phyloP scores from a whole-genome alignment of 805 yeast genomes.

The Cyberlindnera mrakii region DNA sequence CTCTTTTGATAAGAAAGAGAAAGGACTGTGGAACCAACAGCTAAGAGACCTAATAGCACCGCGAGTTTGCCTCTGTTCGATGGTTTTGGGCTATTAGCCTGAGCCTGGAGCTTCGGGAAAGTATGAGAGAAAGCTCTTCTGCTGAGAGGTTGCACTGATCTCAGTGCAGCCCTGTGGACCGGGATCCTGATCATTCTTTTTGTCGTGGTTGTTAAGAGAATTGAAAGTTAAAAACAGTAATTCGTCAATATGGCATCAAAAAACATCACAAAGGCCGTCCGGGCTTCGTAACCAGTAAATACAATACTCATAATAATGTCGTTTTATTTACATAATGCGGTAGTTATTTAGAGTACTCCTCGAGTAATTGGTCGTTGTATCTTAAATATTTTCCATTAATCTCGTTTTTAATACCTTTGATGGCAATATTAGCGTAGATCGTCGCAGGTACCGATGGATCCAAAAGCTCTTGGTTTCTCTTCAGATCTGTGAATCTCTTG shows the following conservation, averaged over 20 bases:
- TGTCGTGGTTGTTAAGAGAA: too few species aligned
- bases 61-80: slow-evolving; percentile 26
- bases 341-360: slow-evolving; percentile 3
- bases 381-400: slow-evolving; percentile 67
- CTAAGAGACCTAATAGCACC: slow-evolving; percentile 37
- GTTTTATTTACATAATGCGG: not conserved
- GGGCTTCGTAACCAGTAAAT: too few species aligned
- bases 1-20: slow-evolving; percentile 38
- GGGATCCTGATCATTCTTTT: too few species aligned
- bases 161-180: too few species aligned
- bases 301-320: too few species aligned
- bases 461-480: slow-evolving; percentile 49
- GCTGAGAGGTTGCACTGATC: too few species aligned
- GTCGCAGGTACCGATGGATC: slow-evolving; percentile 69
- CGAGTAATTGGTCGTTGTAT: slow-evolving; percentile 39
- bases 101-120: too few species aligned
- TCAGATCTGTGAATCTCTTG: slow-evolving; percentile 58
- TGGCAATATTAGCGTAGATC: slow-evolving; percentile 60
- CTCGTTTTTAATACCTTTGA: slow-evolving; percentile 47
- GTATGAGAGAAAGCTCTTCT: too few species aligned
- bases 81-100: not conserved
- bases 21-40: slow-evolving; percentile 42
- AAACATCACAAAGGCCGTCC: too few species aligned
- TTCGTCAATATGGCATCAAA: too few species aligned
- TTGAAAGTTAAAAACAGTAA: too few species aligned